Evolutionary conservation across 257 asterid genomes (phyloP).

Genomic region (Eucommia ulmoides): DNA sequence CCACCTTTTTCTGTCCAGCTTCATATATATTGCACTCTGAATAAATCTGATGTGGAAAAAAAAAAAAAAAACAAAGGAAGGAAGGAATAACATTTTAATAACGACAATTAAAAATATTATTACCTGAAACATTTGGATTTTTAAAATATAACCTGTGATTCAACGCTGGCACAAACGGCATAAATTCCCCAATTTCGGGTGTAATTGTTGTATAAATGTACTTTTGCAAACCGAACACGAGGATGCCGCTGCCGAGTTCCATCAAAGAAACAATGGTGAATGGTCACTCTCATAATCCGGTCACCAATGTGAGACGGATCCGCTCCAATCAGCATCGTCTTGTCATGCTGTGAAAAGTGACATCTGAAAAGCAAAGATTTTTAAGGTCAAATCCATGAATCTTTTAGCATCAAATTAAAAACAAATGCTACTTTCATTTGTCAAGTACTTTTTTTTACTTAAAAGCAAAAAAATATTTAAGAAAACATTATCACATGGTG

Average conservation of each 20-base stretch:
- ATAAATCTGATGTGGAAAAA: conserved; percentile 34
- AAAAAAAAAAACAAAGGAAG: not conserved
- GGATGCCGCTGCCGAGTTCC: conserved; percentile 94
- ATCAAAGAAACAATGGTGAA: conserved; percentile 89
- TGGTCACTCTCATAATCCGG: conserved; percentile 66
- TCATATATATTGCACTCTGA: conserved; percentile 87
- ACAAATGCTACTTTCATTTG: too few species aligned
- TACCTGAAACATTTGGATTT: too few species aligned
- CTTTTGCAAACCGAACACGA: conserved; percentile 81
- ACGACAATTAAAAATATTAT: not conserved
- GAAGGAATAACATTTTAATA: not conserved
- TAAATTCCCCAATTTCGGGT: conserved; percentile 71
- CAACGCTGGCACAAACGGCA: conserved; percentile 94
- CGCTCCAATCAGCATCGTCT: conserved; percentile 71
- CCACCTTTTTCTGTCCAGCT: conserved; percentile 76
- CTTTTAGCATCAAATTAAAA: too few species aligned
- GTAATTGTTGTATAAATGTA: conserved; percentile 77
- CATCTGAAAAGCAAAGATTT: conserved; percentile 30
- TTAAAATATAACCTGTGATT: conserved; percentile 17
- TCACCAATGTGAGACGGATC: conserved; percentile 58
- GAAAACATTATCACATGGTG: too few species aligned
- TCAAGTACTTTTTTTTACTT: too few species aligned
- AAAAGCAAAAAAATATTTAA: too few species aligned
- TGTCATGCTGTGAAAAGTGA: conserved; percentile 68
- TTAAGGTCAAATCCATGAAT: not conserved